Percentiles rank a stretch among this genome's conserved stretches.
Conservation (phyloP, 768 basidiomycete species). For the Tulasnella sp. region DNA sequence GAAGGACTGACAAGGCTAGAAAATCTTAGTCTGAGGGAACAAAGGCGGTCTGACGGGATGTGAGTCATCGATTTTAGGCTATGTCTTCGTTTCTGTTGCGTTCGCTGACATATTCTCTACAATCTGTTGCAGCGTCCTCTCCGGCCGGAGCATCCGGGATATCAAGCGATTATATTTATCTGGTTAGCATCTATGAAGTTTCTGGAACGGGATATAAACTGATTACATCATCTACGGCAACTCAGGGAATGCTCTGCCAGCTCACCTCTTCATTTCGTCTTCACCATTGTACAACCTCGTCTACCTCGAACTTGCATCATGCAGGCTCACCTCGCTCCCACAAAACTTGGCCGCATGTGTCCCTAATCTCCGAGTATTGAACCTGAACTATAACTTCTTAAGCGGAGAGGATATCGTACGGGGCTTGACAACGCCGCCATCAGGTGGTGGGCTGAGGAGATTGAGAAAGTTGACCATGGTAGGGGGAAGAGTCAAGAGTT, state of each 20-base stretch:
- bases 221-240: neutral
- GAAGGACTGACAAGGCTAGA: slow-evolving; percentile 62
- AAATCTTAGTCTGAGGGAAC: slow-evolving; percentile 85
- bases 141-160: slow-evolving; percentile 58
- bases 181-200: slow-evolving; percentile 43
- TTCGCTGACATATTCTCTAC: too few species aligned
- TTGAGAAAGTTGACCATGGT: slow-evolving; percentile 79
- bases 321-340: slow-evolving; percentile 70
- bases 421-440: slow-evolving; percentile 30
- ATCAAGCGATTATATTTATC: slow-evolving; percentile 91
- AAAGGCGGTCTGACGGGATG: slow-evolving; percentile 55
- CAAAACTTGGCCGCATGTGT: slow-evolving; percentile 46
- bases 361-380: slow-evolving; percentile 83
- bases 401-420: slow-evolving; percentile 36
- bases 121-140: slow-evolving; percentile 22
- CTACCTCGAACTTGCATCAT: slow-evolving; percentile 86
- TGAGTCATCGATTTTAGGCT: slow-evolving; percentile 34
- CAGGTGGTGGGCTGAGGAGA: slow-evolving; percentile 48
- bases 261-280: slow-evolving; percentile 21
- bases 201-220: neutral
- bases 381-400: slow-evolving; percentile 95
- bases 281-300: slow-evolving; percentile 79
- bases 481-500: slow-evolving; percentile 62
- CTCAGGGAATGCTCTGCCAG: slow-evolving; percentile 59
- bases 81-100: neutral